Conservation (phyloP, 129 eudicot species). For the Pulicaria dysenterica region DNA sequence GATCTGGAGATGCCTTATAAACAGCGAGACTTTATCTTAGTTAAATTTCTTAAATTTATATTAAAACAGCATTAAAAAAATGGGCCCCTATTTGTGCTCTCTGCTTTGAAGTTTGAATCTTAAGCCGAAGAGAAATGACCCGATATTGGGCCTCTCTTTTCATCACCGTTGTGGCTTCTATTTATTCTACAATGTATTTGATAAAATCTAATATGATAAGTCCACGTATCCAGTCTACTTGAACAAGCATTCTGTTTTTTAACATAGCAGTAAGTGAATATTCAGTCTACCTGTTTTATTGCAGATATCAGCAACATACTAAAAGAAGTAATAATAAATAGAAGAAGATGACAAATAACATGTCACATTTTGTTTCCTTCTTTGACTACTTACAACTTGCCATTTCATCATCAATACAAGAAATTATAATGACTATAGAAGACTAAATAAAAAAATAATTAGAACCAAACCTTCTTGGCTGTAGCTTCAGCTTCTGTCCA, state of each 20-base stretch:
- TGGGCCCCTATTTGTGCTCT: too few relatives aligned
- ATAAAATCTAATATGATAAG: not conserved
- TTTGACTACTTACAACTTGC: constrained; percentile 4
- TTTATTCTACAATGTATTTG: constrained; percentile 3
- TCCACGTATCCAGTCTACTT: not conserved
- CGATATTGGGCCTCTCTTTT: not conserved
- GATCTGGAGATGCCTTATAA: too few relatives aligned
- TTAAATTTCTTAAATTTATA: not conserved
- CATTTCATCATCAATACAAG: not conserved
- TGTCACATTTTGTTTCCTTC: constrained; percentile 4
- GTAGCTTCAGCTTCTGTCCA: constrained; percentile 96
- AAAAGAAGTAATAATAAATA: not conserved
- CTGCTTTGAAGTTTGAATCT: not conserved
- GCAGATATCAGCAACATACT: not conserved
- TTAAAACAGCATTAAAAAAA: not conserved
- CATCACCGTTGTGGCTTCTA: constrained; percentile 8
- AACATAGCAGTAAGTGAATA: constrained; percentile 3
- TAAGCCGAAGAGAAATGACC: constrained; percentile 3
- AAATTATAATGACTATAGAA: not conserved
- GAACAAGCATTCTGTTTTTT: not conserved
- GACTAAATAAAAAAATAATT: not conserved
- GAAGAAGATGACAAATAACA: not conserved
- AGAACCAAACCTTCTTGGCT: constrained; percentile 67
- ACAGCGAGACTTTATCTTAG: not conserved
- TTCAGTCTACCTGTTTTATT: not conserved